A percentile compares a stretch with the other conserved stretches of the same genome.
phyloP scores from a whole-genome alignment of 139 green algal species.

The Coelastrella sp. region DNA sequence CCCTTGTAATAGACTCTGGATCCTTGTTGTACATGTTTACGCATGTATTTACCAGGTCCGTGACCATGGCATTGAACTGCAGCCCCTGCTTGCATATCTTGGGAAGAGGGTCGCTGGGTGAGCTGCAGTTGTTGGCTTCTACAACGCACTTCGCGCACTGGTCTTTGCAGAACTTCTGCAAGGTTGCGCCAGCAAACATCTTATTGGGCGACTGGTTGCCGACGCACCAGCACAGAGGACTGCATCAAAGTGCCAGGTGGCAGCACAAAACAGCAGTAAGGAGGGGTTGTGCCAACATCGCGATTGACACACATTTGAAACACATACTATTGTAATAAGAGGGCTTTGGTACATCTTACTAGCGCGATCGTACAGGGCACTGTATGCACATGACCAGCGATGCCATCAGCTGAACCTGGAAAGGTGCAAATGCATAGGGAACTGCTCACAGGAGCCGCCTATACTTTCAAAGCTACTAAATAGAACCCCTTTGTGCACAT shows the following conservation, averaged over 20 bases:
- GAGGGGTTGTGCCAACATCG: neutral
- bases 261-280: neutral
- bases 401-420: too few species aligned
- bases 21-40: neutral
- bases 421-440: too few species aligned
- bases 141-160: neutral
- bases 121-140: neutral
- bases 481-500: neutral
- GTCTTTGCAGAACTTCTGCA: neutral
- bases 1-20: neutral
- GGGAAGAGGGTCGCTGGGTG: neutral
- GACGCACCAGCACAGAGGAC: neutral
- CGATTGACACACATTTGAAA: neutral
- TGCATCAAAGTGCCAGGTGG: neutral
- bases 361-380: too few species aligned
- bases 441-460: too few species aligned
- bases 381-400: too few species aligned
- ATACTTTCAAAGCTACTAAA: too few species aligned
- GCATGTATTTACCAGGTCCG: neutral
- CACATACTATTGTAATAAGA: too few species aligned
- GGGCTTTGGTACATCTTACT: too few species aligned
- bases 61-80: conserved; percentile 22
- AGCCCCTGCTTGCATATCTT: conserved; percentile 2
- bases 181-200: neutral
- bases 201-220: conserved; percentile 15